Base-by-base conservation (phyloP, 1,284 basidiomycete species). In the Vanrija humicola region DNA sequence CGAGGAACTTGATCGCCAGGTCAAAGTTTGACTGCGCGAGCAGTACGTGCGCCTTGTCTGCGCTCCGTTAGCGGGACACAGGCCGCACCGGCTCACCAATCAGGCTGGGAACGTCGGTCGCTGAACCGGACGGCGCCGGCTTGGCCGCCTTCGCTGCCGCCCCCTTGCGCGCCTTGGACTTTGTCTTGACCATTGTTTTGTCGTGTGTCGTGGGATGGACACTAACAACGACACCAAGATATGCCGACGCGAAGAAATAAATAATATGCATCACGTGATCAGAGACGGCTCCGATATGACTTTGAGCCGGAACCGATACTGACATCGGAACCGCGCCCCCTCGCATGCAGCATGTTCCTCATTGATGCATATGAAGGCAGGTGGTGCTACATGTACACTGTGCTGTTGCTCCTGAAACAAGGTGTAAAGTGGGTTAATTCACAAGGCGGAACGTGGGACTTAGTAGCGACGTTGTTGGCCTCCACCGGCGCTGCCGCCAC, bases 21-120 rank as follows among this genome's bases (percentile, higher is more conserved):
- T 88, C 84, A 71, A 90, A 93, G 72, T 94, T 85, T 68, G 87
- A 89, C 76, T 90, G 87, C 15, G 86, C 82, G 62, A 94, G 82
- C 48, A 93, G 78, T 19, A 82, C 79, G 65, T 90, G 88, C 0
- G 89, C 85, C 61, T 73, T 73, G 48, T 74, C 74, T 75, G 45
- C 9, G 26, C n/a, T 19, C 12, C 7, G 16, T 16, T n/a, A 45
- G 26, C 21, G 19, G 1, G 26, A 5, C 25, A n/a, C 10, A 3
- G 48, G 21, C 43, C n/a, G 25, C n/a, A 18, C n/a, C 19, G 12
- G 48, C 64, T 38, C 40, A 67, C 67, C 67, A 10, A 69, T 63
- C 29, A 69, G 46, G 10, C 56, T 54, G 5, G 63, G 50, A 1
- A 65, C 62, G 44, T 66, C 64, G 6, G 59, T 50, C 21, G 54